Percentiles rank a stretch among this genome's conserved stretches.
Evolutionary conservation across 345 rosid genomes (phyloP).

Genomic region (Jatropha curcas): DNA sequence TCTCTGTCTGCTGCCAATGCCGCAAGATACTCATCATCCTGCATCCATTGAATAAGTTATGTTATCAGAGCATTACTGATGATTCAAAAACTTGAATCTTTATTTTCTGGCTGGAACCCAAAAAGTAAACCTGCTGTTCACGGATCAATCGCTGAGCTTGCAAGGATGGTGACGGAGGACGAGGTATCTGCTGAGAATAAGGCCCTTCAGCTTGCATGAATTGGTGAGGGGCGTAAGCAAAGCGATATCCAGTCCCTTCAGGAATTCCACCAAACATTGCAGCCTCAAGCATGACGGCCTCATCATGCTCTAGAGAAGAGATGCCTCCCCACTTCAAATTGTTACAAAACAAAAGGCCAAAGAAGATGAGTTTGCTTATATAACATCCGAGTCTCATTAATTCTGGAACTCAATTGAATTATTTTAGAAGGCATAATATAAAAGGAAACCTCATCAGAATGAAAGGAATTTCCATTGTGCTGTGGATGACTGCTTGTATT

Average conservation of each 20-base stretch:
- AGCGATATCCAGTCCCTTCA: slow-evolving; percentile 65
- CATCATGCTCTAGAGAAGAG: slow-evolving; percentile 97
- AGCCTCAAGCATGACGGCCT: slow-evolving; percentile 99
- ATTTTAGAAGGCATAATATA: too few species aligned
- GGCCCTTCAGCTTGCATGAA: slow-evolving; percentile 49
- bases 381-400: background rate
- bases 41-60: slow-evolving; percentile 25
- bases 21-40: slow-evolving; percentile 98
- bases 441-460: slow-evolving; percentile 69
- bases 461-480: slow-evolving; percentile 51
- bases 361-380: slow-evolving; percentile 7
- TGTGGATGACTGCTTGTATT: slow-evolving; percentile 38
- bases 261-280: slow-evolving; percentile 99
- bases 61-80: slow-evolving; percentile 2
- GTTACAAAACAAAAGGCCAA: slow-evolving; percentile 21
- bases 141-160: slow-evolving; percentile 95
- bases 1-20: slow-evolving; percentile 96
- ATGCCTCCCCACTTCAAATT: slow-evolving; percentile 93
- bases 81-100: background rate
- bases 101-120: background rate
- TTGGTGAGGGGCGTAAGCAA: slow-evolving; percentile 61
- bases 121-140: slow-evolving; percentile 83
- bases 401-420: background rate
- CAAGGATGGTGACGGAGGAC: slow-evolving; percentile 89
- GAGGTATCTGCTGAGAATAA: slow-evolving; percentile 54